Percentiles rank a stretch among this genome's conserved stretches.
These are phyloP conservation scores for Botrytis byssoidea DNA, from an alignment of 2,329 filamentous ascomycete species.

Conservation along the genomic window DNA sequence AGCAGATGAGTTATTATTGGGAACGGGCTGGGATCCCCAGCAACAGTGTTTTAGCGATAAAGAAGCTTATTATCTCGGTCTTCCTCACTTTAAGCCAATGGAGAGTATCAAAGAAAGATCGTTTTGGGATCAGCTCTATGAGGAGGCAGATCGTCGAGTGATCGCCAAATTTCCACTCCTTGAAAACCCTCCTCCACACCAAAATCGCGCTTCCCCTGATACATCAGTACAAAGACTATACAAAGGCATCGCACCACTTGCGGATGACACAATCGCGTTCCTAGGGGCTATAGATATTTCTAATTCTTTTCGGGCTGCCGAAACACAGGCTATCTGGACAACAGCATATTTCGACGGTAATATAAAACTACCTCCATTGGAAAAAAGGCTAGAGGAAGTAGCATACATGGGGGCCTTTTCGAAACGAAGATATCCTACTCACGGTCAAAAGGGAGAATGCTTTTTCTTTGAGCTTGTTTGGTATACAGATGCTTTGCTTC, in stretches of 20 bases:
- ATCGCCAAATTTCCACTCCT: slow-evolving; percentile 17
- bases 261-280: slow-evolving; percentile 19
- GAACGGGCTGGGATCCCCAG: neutral
- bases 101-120: neutral
- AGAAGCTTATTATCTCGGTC: neutral
- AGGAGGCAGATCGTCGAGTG: slow-evolving; percentile 18
- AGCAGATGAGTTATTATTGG: slow-evolving; percentile 3
- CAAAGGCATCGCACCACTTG: slow-evolving; percentile 21
- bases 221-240: slow-evolving; percentile 23
- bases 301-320: slow-evolving; percentile 18
- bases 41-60: neutral
- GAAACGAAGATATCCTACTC: slow-evolving; percentile 17
- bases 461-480: slow-evolving; percentile 18
- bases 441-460: slow-evolving; percentile 12
- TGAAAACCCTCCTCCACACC: slow-evolving; percentile 16
- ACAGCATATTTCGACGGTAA: slow-evolving; percentile 23
- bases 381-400: slow-evolving; percentile 18
- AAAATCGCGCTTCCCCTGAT: neutral
- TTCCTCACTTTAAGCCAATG: neutral
- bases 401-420: slow-evolving; percentile 19
- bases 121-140: slow-evolving; percentile 31
- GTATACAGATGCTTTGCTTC: slow-evolving; percentile 17
- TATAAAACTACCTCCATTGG: slow-evolving; percentile 2
- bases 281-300: slow-evolving; percentile 18
- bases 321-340: slow-evolving; percentile 24